Conservation (phyloP, 2,329 filamentous ascomycete species). For the Juglanconis juglandina region DNA sequence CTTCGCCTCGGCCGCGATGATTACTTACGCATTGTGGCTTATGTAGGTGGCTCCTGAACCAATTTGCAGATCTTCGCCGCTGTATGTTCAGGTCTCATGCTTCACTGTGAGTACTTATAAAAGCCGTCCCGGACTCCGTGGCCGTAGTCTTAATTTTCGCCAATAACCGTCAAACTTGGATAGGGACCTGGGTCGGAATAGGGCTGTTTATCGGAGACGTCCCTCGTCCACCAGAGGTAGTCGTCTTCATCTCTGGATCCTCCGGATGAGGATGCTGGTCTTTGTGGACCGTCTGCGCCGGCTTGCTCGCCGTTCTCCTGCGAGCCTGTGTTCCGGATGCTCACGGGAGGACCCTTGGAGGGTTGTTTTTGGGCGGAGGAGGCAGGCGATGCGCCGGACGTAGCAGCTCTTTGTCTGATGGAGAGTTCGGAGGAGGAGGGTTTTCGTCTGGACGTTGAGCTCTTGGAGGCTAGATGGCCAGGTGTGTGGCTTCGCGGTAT, state of each 20-base stretch:
- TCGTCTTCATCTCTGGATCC: slow-evolving; percentile 24
- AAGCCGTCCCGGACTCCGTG: too few relatives aligned
- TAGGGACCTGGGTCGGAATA: slow-evolving; percentile 2
- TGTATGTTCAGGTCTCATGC: not conserved
- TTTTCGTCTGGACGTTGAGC: slow-evolving; percentile 48
- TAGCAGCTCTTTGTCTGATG: slow-evolving; percentile 51
- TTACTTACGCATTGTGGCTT: slow-evolving; percentile 4
- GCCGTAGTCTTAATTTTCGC: too few relatives aligned
- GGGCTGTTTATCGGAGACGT: not conserved
- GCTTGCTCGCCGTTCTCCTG: slow-evolving; percentile 22
- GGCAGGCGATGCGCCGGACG: slow-evolving; percentile 36
- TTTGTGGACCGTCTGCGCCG: slow-evolving; percentile 24
- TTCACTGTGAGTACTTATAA: not conserved
- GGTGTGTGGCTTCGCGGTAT: slow-evolving; percentile 59
- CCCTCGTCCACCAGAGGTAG: not conserved
- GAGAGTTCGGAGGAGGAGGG: slow-evolving; percentile 44
- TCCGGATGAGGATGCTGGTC: slow-evolving; percentile 24
- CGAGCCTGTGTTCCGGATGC: slow-evolving; percentile 9
- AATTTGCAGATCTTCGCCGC: not conserved
- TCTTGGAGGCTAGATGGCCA: slow-evolving; percentile 58
- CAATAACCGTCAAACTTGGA: not conserved
- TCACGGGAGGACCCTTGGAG: slow-evolving; percentile 12
- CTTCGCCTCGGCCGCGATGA: slow-evolving; percentile 1
- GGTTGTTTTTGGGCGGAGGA: slow-evolving; percentile 24
- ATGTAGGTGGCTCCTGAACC: not conserved